Evolutionary conservation across 768 basidiomycete species (phyloP).

Genomic region (Mycena olivaceomarginata): DNA sequence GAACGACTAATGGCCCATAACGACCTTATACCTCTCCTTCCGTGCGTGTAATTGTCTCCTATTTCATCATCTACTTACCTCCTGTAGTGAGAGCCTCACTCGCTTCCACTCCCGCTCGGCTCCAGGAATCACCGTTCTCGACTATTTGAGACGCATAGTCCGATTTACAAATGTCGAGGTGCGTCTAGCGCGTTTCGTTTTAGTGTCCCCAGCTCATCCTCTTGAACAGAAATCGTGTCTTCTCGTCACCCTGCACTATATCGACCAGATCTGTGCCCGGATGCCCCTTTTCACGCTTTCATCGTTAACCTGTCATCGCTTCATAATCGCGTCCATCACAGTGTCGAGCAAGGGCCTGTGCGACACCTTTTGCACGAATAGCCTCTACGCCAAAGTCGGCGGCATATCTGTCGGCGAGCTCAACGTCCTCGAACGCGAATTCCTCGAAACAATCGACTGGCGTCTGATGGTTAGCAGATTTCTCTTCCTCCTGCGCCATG

Average conservation of each 20-base stretch:
- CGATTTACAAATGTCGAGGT: constrained; percentile 98
- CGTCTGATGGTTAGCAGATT: constrained; percentile 87
- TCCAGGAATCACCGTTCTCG: constrained; percentile 90
- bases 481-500: constrained; percentile 42
- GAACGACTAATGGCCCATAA: constrained; percentile 96
- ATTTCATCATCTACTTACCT: constrained; percentile 28
- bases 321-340: constrained; percentile 94
- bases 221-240: constrained; percentile 81
- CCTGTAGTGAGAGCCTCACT: constrained; percentile 87
- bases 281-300: constrained; percentile 94
- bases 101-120: constrained; percentile 97
- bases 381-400: constrained; percentile 96
- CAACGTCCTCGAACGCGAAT: constrained; percentile 96
- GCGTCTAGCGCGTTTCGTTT: constrained; percentile 46
- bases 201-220: constrained; percentile 34
- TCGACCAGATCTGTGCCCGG: constrained; percentile 94
- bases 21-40: constrained; percentile 93
- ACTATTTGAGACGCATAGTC: constrained; percentile 96
- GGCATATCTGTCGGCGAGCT: constrained; percentile 94
- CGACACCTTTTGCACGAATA: constrained; percentile 97
- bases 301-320: constrained; percentile 97
- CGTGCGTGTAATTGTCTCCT: constrained; percentile 69
- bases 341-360: constrained; percentile 96
- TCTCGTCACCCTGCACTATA: constrained; percentile 90
- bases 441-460: constrained; percentile 95